Conservation (phyloP, 805 yeast genomes). For the Monosporozyma aerobia region DNA sequence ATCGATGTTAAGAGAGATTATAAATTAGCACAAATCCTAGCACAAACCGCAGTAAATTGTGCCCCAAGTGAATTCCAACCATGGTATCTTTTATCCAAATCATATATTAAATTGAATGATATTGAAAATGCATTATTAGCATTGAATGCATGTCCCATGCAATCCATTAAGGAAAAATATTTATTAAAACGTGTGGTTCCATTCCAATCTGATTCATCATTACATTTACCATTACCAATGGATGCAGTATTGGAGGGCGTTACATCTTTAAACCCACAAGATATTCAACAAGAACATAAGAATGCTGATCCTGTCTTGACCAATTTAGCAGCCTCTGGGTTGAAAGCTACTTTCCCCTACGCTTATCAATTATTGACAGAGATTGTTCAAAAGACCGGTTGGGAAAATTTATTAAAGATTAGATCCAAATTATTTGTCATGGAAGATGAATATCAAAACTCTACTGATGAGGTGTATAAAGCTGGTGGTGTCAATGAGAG, state of each 20-base stretch:
- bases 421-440: slow-evolving; percentile 61
- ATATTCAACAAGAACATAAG: slow-evolving; percentile 56
- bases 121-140: slow-evolving; percentile 65
- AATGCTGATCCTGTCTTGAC: slow-evolving; percentile 52
- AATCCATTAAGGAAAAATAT: slow-evolving; percentile 57
- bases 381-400: slow-evolving; percentile 57
- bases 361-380: slow-evolving; percentile 56
- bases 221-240: slow-evolving; percentile 68
- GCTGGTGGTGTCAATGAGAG: not conserved
- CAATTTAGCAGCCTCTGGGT: slow-evolving; percentile 59
- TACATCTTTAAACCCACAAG: slow-evolving; percentile 53
- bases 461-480: slow-evolving; percentile 15
- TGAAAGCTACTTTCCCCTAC: slow-evolving; percentile 47
- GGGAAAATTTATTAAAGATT: slow-evolving; percentile 55
- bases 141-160: slow-evolving; percentile 73
- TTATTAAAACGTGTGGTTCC: slow-evolving; percentile 51
- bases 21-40: slow-evolving; percentile 18
- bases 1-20: slow-evolving; percentile 22
- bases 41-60: slow-evolving; percentile 41
- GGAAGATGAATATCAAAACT: slow-evolving; percentile 45
- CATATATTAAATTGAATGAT: slow-evolving; percentile 54
- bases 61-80: slow-evolving; percentile 69
- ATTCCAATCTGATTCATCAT: slow-evolving; percentile 25
- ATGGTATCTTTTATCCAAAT: slow-evolving; percentile 60
- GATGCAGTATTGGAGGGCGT: slow-evolving; percentile 68